phyloP scores from a whole-genome alignment of 176 grass and related monocot species.

The Oryza rufipogon region DNA sequence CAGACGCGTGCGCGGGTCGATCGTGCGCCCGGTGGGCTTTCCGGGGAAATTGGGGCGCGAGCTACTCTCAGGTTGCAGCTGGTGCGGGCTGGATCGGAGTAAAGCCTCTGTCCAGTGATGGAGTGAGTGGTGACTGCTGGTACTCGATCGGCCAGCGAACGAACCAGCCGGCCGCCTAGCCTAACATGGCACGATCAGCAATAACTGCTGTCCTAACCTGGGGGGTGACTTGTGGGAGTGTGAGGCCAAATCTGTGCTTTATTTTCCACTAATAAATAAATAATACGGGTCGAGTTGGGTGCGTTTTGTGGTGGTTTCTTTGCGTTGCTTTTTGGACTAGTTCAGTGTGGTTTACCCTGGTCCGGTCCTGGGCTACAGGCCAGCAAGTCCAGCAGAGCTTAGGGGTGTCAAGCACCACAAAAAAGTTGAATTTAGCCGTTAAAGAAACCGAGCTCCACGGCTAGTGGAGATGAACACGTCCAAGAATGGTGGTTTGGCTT shows the following conservation, averaged over 20 bases:
- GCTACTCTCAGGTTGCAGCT: slow-evolving; percentile 26
- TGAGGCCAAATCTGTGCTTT: background rate
- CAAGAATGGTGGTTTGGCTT: too few species aligned
- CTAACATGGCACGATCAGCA: background rate
- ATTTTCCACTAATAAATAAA: background rate
- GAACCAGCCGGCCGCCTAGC: too few species aligned
- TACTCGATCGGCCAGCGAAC: background rate
- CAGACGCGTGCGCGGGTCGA: background rate
- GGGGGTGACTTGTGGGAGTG: background rate
- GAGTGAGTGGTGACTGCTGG: too few species aligned
- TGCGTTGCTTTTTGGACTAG: background rate
- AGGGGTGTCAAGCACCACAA: too few species aligned
- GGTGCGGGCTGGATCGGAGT: slow-evolving; percentile 20
- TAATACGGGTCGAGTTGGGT: background rate
- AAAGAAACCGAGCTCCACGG: too few species aligned
- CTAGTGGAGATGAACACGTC: too few species aligned
- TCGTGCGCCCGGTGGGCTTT: background rate
- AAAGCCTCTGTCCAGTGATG: background rate
- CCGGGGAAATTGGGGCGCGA: slow-evolving; percentile 3
- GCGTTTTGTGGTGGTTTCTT: background rate
- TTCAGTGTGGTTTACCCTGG: background rate
- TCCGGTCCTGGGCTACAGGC: too few species aligned
- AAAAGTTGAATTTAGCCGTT: too few species aligned
- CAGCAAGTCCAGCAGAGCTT: too few species aligned
- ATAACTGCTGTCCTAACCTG: background rate